These are phyloP conservation scores for Crithidia sp. DNA, from an alignment of 208 protist genomes.

Conservation along the genomic window DNA sequence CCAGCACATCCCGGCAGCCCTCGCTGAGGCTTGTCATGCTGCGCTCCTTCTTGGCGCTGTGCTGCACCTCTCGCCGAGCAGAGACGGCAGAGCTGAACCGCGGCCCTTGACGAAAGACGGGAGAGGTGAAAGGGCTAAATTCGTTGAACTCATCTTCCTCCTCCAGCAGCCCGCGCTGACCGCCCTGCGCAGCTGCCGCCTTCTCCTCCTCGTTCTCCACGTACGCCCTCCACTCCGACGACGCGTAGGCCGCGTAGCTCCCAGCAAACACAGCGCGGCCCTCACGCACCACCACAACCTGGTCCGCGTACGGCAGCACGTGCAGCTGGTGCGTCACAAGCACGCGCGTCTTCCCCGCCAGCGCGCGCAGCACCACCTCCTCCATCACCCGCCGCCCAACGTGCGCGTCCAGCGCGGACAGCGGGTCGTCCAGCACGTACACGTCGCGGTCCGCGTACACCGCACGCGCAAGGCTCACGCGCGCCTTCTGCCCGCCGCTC, in stretches of 20 bases:
- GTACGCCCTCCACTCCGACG: conserved; percentile 24
- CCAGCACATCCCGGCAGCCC: too few relatives aligned
- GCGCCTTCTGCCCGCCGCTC: conserved; percentile 79
- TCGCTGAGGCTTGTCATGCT: too few relatives aligned
- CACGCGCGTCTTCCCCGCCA: conserved; percentile 86
- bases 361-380: conserved; percentile 46
- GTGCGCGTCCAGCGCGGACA: conserved; percentile 87
- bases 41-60: too few relatives aligned
- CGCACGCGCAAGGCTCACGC: conserved; percentile 6
- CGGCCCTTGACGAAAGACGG: too few relatives aligned
- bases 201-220: conserved; percentile 18
- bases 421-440: too few relatives aligned
- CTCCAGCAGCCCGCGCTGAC: neutral
- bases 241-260: conserved; percentile 37
- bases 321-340: conserved; percentile 95
- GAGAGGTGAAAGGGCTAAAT: too few relatives aligned
- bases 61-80: too few relatives aligned
- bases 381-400: conserved; percentile 73
- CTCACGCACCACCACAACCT: conserved; percentile 83
- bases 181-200: neutral
- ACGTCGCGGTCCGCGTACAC: too few relatives aligned
- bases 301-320: conserved; percentile 73
- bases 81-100: too few relatives aligned
- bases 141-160: conserved; percentile 8
- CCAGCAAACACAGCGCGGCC: conserved; percentile 57